Evolutionary conservation across 2,329 filamentous ascomycete species (phyloP), one percentile per base, ranked within the genome.

Genomic region (Scopulariopsis brevicaulis): DNA sequence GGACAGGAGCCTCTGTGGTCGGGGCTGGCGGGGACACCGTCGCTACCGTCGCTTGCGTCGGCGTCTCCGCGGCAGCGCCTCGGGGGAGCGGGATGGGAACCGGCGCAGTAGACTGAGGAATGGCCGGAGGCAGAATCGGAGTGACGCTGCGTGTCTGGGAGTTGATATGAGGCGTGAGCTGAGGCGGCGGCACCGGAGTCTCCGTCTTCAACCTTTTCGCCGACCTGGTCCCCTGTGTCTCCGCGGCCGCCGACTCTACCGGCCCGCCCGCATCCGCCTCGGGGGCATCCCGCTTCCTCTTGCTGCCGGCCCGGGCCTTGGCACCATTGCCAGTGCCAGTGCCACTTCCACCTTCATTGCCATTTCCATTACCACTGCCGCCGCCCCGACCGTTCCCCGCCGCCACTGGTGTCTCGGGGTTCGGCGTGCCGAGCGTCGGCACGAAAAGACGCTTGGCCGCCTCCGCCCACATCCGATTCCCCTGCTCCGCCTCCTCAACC

Each of bases 401-500:
- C 37, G 46, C 18, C 55, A 11, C 55, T 12, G 55, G 43, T 15
- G n/a, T 18, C 24, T 56, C 55, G n/a, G 55, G n/a, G 28, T 56
- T 56, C 28, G 43, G 20, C 20, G 51, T 32, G 10, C 20, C 25
- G n/a, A 40, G 7, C 14, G 32, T 14, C n/a, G 46, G 18, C 46
- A 24, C 22, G n/a, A 50, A 50, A 61, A 79, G 70, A 28, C 73
- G 68, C 56, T 76, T 72, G 28, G 76, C 77, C 58, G 74, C 70
- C 63, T 77, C 74, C 10, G 71, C 70, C 72, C 81, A 76, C 65
- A 79, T 80, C 18, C 77, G 73, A 18, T 76, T 77, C 10, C 79
- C 80, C 63, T 80, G 77, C 65, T 82, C 79, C 18, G 82, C 83
- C 65, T 85, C 83, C 61, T 85, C 81, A 1, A 80, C 82, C 1